Base-by-base conservation (phyloP, 139 green algal genomes). In the Axilococcus clingmanii region DNA sequence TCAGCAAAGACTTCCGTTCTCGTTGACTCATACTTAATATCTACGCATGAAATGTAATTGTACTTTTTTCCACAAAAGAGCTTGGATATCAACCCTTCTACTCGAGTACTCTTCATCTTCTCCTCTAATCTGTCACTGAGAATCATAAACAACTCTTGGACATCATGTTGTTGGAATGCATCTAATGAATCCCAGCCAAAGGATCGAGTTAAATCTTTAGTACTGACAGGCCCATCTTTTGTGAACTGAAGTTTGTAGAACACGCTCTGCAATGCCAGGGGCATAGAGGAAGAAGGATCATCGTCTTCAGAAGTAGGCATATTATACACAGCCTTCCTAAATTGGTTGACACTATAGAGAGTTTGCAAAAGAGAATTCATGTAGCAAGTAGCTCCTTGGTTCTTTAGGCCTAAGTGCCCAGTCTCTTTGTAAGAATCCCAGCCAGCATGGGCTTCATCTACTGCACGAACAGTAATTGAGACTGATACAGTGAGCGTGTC, bases 341-440 rank as follows among this genome's bases (percentile, higher is more conserved):
- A 95, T 55, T 76, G 81, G 19, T 85, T 86, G 49, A 98, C 69
- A 66, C 94, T 75, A 74, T 85, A 98, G 16, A 98, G 75, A 32
- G 80, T 94, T 79, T 99, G 93, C 57, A 99, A 79, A 51, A 98
- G 76, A 12, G 71, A 90, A 79, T 99, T 99, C 87, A 99, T 97
- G 80, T 97, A 98, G 82, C 92, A 98, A 4, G 91, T 98, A 40
- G 89, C 89, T 5, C 92, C 91, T 61, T 93, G 83, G 74, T 99
- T 99, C 69, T 95, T 95, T 14, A 99, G 67, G 15, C 93, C 93
- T 25, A 99, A 91, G 59, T 69, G 89, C 12, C 86, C 85, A 2
- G 91, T 98, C 53, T 88, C 79, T 59, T 87, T 81, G 45, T 84
- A 83, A 29, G 71, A 83, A 64, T 97, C 84, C 44, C 89, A 90